Conservation (phyloP, 768 basidiomycete genomes). For the Tylopilus plumbeoviolaceoides region DNA sequence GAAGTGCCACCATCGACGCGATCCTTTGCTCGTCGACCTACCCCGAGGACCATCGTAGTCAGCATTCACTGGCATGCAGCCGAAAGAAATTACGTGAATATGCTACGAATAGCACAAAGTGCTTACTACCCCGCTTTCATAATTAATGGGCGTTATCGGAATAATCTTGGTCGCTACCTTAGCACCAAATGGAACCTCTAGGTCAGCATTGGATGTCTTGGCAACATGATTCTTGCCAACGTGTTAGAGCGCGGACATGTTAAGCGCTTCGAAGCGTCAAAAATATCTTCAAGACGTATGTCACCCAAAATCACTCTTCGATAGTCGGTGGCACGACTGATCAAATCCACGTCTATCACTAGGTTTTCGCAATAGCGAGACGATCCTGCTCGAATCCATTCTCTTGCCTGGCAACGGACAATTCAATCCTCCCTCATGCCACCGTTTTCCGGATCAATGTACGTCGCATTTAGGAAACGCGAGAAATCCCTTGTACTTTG, state of each 20-base stretch:
- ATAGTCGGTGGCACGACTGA: constrained; percentile 3
- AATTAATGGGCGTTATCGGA: constrained; percentile 8
- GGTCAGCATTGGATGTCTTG: constrained; percentile 1
- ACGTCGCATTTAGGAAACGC: neutral
- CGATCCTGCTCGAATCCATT: neutral
- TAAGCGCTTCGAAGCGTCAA: neutral
- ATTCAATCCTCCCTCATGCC: neutral
- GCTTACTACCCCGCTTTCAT: constrained; percentile 21
- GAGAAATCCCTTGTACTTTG: constrained; percentile 1
- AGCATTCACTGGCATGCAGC: no score
- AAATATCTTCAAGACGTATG: neutral
- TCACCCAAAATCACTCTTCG: neutral
- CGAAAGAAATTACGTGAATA: neutral
- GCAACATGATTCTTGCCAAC: neutral
- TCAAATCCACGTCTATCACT: constrained; percentile 16
- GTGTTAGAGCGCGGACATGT: neutral
- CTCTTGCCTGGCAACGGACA: neutral
- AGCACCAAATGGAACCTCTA: constrained; percentile 1
- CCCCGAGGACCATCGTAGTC: no score
- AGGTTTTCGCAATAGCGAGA: neutral
- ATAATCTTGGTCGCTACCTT: neutral
- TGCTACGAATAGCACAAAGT: constrained; percentile 16
- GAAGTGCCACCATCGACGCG: neutral
- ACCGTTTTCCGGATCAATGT: constrained; percentile 4
- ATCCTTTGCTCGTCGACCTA: neutral